A percentile compares a stretch with the other conserved stretches of the same genome.
phyloP scores from a whole-genome alignment of 1,139 yeast genomes.

The Hansenula lynferdii region DNA sequence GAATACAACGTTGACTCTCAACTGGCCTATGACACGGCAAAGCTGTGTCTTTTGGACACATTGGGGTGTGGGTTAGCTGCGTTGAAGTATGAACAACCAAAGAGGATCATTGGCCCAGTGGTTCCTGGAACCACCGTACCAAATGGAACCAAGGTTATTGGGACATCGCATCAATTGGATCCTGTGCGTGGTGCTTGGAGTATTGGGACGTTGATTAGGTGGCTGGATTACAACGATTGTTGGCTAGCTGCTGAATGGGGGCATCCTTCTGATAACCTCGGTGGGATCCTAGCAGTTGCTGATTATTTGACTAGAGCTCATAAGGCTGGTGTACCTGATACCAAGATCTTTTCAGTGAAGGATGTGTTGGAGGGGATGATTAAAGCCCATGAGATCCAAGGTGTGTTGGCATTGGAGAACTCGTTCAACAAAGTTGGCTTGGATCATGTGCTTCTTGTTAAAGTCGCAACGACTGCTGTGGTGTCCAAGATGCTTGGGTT shows the following conservation, averaged over 20 bases:
- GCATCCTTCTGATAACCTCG: slow-evolving; percentile 56
- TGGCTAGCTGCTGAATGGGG: slow-evolving; percentile 70
- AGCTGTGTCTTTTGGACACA: slow-evolving; percentile 49
- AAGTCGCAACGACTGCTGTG: slow-evolving; percentile 59
- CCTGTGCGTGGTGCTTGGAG: slow-evolving; percentile 56
- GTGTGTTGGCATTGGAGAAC: slow-evolving; percentile 51
- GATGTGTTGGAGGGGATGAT: slow-evolving; percentile 52
- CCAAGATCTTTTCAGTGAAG: slow-evolving; percentile 37
- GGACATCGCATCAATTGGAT: slow-evolving; percentile 45
- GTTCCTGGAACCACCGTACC: slow-evolving; percentile 53
- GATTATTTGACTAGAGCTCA: slow-evolving; percentile 47
- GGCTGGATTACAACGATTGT: slow-evolving; percentile 59
- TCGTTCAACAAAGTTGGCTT: slow-evolving; percentile 56
- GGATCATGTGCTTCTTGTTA: slow-evolving; percentile 54
- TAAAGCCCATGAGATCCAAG: slow-evolving; percentile 60
- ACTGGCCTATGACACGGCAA: slow-evolving; percentile 48
- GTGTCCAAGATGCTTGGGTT: slow-evolving; percentile 50
- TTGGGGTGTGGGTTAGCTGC: slow-evolving; percentile 61
- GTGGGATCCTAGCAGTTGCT: slow-evolving; percentile 54
- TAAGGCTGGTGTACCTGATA: slow-evolving; percentile 36
- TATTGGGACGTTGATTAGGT: slow-evolving; percentile 50
- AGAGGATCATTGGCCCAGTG: slow-evolving; percentile 44
- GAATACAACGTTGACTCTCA: slow-evolving; percentile 38
- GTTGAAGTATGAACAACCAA: slow-evolving; percentile 45
- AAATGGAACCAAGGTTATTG: slow-evolving; percentile 48